Evolutionary conservation across 1,139 yeast genomes (phyloP).

Genomic region (Nakaseomyces uthaithaninus): DNA sequence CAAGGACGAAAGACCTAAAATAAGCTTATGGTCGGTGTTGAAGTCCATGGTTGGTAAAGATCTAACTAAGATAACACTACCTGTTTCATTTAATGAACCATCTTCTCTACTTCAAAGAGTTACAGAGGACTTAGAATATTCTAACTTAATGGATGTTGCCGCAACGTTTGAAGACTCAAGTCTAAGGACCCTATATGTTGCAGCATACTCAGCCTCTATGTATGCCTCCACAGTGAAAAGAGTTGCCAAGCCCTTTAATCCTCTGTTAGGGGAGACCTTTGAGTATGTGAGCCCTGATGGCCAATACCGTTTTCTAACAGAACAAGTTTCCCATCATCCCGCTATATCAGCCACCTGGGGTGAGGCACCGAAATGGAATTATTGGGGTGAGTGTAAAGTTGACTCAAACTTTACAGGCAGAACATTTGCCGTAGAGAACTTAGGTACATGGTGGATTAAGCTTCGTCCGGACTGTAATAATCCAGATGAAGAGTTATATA

Average conservation of each 20-base stretch:
- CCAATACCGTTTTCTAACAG: conserved; percentile 76
- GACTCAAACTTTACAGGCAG: conserved; percentile 87
- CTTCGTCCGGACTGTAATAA: conserved; percentile 56
- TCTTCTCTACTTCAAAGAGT: conserved; percentile 88
- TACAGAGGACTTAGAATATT: conserved; percentile 92
- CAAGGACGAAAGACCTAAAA: conserved; percentile 82
- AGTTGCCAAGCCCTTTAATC: conserved; percentile 96
- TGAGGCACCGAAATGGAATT: conserved; percentile 88
- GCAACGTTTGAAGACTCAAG: conserved; percentile 68
- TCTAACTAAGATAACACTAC: conserved; percentile 92
- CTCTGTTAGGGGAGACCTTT: conserved; percentile 87
- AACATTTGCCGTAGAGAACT: conserved; percentile 87
- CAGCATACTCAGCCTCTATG: conserved; percentile 91
- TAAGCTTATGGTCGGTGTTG: conserved; percentile 90
- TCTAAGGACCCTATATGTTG: conserved; percentile 75
- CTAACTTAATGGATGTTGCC: conserved; percentile 70
- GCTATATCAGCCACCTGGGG: conserved; percentile 90
- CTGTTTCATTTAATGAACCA: conserved; percentile 94
- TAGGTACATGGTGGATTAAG: conserved; percentile 84
- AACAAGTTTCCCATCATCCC: conserved; percentile 98
- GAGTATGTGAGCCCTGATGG: conserved; percentile 88
- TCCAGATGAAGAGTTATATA: conserved; percentile 53
- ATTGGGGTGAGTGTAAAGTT: conserved; percentile 89
- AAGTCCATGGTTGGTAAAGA: conserved; percentile 96
- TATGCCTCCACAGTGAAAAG: conserved; percentile 89